These are phyloP conservation scores for Petasospora rhodanensis DNA, from an alignment of 1,139 yeast species.

Conservation along the genomic window DNA sequence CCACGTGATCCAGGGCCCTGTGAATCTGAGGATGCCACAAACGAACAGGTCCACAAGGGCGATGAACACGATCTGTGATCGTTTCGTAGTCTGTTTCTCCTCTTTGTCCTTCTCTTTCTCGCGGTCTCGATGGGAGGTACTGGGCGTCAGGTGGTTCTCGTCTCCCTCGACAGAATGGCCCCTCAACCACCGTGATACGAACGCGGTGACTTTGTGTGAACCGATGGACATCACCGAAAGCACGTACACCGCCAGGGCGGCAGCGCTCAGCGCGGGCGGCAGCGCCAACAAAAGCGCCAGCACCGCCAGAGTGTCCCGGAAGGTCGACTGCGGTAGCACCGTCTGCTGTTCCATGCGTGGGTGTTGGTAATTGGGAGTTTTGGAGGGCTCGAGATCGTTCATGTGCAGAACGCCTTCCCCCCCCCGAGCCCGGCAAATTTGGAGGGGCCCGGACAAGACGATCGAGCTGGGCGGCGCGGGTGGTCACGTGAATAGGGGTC, in stretches of 20 bases:
- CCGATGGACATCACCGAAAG: slow-evolving; percentile 30
- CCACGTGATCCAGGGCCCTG: slow-evolving; percentile 35
- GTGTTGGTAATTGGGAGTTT: too few species aligned
- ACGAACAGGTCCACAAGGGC: slow-evolving; percentile 31
- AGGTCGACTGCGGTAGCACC: slow-evolving; percentile 33
- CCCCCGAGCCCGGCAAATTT: too few species aligned
- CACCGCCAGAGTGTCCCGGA: slow-evolving; percentile 42
- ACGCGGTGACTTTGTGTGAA: slow-evolving; percentile 3
- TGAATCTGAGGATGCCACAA: slow-evolving; percentile 30
- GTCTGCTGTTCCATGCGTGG: slow-evolving; percentile 6
- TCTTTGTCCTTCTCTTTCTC: slow-evolving; percentile 11
- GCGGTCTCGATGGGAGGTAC: slow-evolving; percentile 5
- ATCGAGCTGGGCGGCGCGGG: too few species aligned
- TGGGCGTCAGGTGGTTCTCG: not conserved
- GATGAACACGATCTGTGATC: slow-evolving; percentile 19
- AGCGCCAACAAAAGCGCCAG: slow-evolving; percentile 38
- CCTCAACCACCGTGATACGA: slow-evolving; percentile 6
- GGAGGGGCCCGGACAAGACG: too few species aligned
- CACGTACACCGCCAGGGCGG: slow-evolving; percentile 36
- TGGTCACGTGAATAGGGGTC: too few species aligned
- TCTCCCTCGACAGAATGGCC: slow-evolving; percentile 1
- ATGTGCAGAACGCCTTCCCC: too few species aligned
- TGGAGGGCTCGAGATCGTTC: too few species aligned
- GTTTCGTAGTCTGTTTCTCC: slow-evolving; percentile 3
- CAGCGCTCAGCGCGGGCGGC: slow-evolving; percentile 37